These are phyloP conservation scores for Aspergillus carbonarius DNA, from an alignment of 2,329 filamentous ascomycete species.

Conservation along the genomic window DNA sequence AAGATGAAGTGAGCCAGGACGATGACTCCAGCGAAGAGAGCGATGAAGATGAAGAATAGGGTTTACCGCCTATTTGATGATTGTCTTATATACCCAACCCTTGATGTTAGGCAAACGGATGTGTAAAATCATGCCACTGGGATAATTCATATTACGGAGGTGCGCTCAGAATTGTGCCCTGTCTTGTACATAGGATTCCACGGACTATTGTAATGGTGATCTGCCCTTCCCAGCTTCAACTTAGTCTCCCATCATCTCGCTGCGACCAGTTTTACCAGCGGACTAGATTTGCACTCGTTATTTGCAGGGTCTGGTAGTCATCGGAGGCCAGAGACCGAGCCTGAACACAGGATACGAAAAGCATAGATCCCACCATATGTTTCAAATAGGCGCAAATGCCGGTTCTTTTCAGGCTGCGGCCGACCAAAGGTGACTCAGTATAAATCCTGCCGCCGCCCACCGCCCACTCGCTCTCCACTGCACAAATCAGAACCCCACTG, in stretches of 20 bases:
- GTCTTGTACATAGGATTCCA: background rate
- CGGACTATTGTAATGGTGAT: background rate
- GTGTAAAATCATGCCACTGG: conserved; percentile 9
- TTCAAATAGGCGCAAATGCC: background rate
- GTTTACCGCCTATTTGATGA: conserved; percentile 1
- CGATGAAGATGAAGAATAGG: conserved; percentile 26
- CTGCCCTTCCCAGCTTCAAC: too few relatives aligned
- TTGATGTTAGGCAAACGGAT: conserved; percentile 12
- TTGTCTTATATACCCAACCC: conserved; percentile 24
- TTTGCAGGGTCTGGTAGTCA: background rate
- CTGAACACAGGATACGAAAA: background rate
- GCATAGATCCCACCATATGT: background rate
- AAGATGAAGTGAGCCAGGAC: conserved; percentile 23
- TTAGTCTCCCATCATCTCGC: too few relatives aligned
- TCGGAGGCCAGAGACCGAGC: background rate
- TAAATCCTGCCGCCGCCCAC: conserved; percentile 22
- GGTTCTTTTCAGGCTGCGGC: background rate
- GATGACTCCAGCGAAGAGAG: conserved; percentile 28
- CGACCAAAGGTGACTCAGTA: conserved; percentile 5
- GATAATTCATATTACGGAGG: background rate
- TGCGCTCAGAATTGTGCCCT: background rate
- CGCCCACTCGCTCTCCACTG: conserved; percentile 39
- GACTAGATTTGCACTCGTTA: background rate
- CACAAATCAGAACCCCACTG: conserved; percentile 39
- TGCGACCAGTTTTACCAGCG: too few relatives aligned